Evolutionary conservation across 2,329 filamentous ascomycete species (phyloP), one percentile per base, ranked within the genome.

Genomic region (Talaromyces sp.): DNA sequence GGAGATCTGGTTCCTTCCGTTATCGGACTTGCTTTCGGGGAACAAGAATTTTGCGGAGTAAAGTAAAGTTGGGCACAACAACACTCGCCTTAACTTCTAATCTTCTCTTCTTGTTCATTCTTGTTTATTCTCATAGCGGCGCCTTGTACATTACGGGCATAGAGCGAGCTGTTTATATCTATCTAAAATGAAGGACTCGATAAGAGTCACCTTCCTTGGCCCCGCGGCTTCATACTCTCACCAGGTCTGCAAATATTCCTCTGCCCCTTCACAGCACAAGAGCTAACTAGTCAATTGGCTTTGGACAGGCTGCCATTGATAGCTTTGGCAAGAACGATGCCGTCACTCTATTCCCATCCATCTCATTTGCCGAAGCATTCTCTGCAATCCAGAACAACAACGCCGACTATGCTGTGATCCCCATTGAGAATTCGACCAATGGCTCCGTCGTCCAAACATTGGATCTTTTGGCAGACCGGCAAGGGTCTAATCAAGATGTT

Each of bases 351-450:
- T 60, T 67, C 8, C 73, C 75, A 1, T 64, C 72, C 33, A 43
- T 70, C 31, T 73, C 69, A 15, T 77, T 77, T 59, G 68, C 69
- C 33, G 90, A 94, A 69, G 85, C 96, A 65, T 96, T 97, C 72
- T 80, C 86, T 53, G 81, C 85, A 15, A 88, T 96, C 5, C 90
- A 95, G 68, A 78, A 80, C 37, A 81, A 83, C 59, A 70, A 77
- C 45, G 84, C 84, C 0, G 75, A 81, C 54, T 86, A 86, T 58
- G 94, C 92, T 64, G 89, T 97, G 33, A 89, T 97, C 1, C 94
- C 94, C 6, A 92, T 96, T 74, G 93, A 97, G 71, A 99, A 99
- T 78, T 95, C 89, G 40, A 93, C 90, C 70, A 96, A 97, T 73
- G 94, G 94, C 67, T 87, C 88, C 56, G 94, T 99, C 52, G 85